Evolutionary conservation across 2,329 filamentous ascomycete species (phyloP), one percentile per base, ranked within the genome.

Genomic region (Colletotrichum salicis): DNA sequence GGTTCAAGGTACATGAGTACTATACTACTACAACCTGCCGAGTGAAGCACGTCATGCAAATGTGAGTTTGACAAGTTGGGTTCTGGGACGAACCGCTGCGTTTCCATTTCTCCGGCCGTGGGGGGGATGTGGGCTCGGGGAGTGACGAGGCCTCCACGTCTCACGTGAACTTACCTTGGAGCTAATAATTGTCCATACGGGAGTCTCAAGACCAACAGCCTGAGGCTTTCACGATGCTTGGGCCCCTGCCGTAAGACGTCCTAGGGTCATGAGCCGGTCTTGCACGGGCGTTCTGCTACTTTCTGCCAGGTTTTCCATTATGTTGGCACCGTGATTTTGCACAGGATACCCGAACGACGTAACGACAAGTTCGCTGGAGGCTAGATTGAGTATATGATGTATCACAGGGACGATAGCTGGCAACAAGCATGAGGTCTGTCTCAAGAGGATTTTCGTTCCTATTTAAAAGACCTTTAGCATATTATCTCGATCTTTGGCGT

Each of bases 71-170:
- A 13, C 24, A 55, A 5, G 13, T 6, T 33, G 5, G 27, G 35
- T 55, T 37, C 31, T 31, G 52, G 41, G 41, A 41, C 33, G 52
- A 57, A 10, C 37, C 37, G 41, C 19, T 52, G 64, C 15, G 5
- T 15, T 68, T 58, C 31, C 57, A 57, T 63, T 58, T 63, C n/a
- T 55, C 54, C 27, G 64, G 41, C 5, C n/a, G n/a, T 37, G 29
- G 24, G 41, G 33, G 24, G 48, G 22, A 27, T n/a, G 22, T n/a
- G 13, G 22, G 13, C 10, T 55, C 41, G n/a, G 24, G 2, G 24
- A 55, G 22, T 6, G 22, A 15, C 11, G 52, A 55, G 41, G 41
- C 41, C 41, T 48, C 41, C 41, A 48, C 7, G 19, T 48, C 41
- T 48, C 15, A 48, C 8, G 8, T 22, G 19, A n/a, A 48, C 41